phyloP scores from a whole-genome alignment of 345 rosid species.

The Turritis glabra region DNA sequence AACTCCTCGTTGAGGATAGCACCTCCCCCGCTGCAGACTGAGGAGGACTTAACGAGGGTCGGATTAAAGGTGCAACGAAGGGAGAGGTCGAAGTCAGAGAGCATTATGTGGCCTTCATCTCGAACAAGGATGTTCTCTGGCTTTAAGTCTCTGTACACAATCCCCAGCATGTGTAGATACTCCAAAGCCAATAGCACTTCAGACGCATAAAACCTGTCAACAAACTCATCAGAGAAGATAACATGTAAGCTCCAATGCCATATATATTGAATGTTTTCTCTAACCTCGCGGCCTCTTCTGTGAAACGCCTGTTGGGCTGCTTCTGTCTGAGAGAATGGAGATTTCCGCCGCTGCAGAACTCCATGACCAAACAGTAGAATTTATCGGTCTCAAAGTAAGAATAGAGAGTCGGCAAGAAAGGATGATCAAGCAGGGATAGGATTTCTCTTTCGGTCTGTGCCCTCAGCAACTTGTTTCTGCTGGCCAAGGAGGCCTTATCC shows the following conservation, averaged over 20 bases:
- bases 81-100: slow-evolving; percentile 85
- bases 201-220: slow-evolving; percentile 78
- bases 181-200: slow-evolving; percentile 90
- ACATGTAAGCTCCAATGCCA: slow-evolving; percentile 11
- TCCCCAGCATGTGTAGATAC: slow-evolving; percentile 91
- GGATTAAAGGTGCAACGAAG: slow-evolving; percentile 87
- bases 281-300: slow-evolving; percentile 70
- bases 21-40: slow-evolving; percentile 44
- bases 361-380: slow-evolving; percentile 77
- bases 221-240: slow-evolving; percentile 18
- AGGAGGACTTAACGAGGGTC: slow-evolving; percentile 83
- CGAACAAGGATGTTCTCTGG: slow-evolving; percentile 90
- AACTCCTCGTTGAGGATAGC: slow-evolving; percentile 67
- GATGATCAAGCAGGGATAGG: slow-evolving; percentile 66
- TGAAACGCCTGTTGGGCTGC: slow-evolving; percentile 64
- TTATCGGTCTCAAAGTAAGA: slow-evolving; percentile 77
- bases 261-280: slow-evolving; percentile 9
- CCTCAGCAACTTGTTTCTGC: slow-evolving; percentile 80
- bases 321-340: slow-evolving; percentile 84
- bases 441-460: slow-evolving; percentile 75
- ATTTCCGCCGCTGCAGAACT: slow-evolving; percentile 80
- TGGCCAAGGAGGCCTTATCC: slow-evolving; percentile 83
- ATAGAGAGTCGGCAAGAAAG: slow-evolving; percentile 68
- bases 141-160: slow-evolving; percentile 89
- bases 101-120: slow-evolving; percentile 93